Conservation (phyloP, 768 basidiomycete genomes). For the Lenzites betulinus region DNA sequence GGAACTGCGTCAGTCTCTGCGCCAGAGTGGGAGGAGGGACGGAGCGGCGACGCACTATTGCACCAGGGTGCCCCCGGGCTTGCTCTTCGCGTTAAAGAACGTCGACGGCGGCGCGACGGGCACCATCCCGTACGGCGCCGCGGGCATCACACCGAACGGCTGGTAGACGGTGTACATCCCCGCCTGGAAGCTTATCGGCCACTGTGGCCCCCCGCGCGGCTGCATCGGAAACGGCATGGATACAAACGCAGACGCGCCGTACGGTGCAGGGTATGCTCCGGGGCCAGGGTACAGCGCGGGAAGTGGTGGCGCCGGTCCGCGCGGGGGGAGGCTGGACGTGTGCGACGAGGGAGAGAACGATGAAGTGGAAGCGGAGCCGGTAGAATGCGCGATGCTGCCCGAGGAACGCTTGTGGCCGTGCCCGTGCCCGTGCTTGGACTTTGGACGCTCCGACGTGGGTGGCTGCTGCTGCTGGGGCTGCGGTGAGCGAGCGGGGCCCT, state of each 20-base stretch:
- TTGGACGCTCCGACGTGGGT: not conserved
- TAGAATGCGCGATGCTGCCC: conserved; percentile 13
- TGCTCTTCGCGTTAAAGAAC: conserved; percentile 18
- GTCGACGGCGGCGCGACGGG: conserved; percentile 7
- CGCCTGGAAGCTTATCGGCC: conserved; percentile 22
- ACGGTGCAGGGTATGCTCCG: conserved; percentile 1
- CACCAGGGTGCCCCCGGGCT: conserved; percentile 6
- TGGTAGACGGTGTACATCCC: conserved; percentile 17
- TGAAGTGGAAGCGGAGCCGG: conserved; percentile 1
- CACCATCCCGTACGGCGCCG: conserved; percentile 16
- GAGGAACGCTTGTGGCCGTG: conserved; percentile 26
- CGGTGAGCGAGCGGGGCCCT: not conserved
- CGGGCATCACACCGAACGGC: conserved; percentile 13
- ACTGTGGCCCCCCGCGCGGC: conserved; percentile 9
- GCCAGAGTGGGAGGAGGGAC: not conserved
- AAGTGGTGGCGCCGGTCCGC: not conserved
- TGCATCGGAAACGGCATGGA: conserved; percentile 19
- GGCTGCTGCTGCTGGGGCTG: conserved; percentile 3
- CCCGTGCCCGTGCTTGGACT: conserved; percentile 12
- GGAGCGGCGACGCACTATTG: conserved; percentile 5
- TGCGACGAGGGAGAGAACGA: conserved; percentile 12
- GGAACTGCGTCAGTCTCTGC: not conserved
- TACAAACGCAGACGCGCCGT: conserved; percentile 15
- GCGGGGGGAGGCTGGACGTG: conserved; percentile 4
- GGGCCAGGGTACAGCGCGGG: not conserved